These are phyloP conservation scores for Schizosaccharomyces lindneri DNA, from an alignment of 805 yeast genomes.

Conservation along the genomic window DNA sequence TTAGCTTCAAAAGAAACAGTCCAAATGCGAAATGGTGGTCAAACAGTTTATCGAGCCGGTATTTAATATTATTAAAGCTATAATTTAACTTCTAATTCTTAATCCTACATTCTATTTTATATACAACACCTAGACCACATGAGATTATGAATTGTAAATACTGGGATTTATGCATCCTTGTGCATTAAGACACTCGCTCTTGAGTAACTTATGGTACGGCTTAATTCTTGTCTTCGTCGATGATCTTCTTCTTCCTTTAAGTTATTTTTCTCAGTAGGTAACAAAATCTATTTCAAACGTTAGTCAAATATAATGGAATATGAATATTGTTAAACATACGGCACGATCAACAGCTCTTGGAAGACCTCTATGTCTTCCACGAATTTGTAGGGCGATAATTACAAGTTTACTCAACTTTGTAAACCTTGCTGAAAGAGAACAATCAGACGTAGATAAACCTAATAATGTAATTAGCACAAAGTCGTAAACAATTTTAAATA, in stretches of 20 bases:
- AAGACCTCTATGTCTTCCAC: slow-evolving; percentile 91
- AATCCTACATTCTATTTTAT: too few species aligned
- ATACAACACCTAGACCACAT: too few species aligned
- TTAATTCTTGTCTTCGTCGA: neutral
- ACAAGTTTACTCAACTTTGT: slow-evolving; percentile 54
- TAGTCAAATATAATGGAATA: too few species aligned
- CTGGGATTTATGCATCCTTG: neutral
- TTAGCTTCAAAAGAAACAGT: slow-evolving; percentile 73
- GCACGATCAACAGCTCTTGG: slow-evolving; percentile 90
- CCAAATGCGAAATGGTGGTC: slow-evolving; percentile 67
- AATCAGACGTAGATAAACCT: slow-evolving; percentile 29
- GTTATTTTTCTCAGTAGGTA: slow-evolving; percentile 12
- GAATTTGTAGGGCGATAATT: slow-evolving; percentile 65
- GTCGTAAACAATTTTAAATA: too few species aligned
- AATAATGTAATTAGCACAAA: too few species aligned
- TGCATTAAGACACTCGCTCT: neutral
- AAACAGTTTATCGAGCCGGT: slow-evolving; percentile 52
- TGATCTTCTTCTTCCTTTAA: slow-evolving; percentile 2
- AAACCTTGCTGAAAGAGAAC: slow-evolving; percentile 56
- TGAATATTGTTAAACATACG: neutral
- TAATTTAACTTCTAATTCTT: too few species aligned
- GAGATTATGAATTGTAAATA: neutral
- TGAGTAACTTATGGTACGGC: neutral
- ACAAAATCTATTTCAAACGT: slow-evolving; percentile 23
- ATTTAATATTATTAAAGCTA: slow-evolving; percentile 17